Evolutionary conservation across 176 grass and related monocot species (phyloP).

Genomic region (Bolboschoenus planiculmis): DNA sequence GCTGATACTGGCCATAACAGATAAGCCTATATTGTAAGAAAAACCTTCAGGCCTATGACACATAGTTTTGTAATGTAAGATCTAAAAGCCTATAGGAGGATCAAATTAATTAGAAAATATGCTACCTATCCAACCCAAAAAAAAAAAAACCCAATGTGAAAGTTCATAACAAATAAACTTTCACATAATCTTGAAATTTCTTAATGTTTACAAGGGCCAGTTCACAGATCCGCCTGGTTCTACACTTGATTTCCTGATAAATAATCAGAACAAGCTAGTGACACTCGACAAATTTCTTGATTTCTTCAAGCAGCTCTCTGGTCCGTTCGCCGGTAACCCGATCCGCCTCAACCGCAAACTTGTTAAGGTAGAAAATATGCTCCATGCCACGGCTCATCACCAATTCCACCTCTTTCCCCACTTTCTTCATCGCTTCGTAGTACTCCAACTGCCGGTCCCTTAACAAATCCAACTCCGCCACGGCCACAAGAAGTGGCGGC

Average conservation of each 20-base stretch:
- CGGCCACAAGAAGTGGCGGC: conserved; percentile 28
- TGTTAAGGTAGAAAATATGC: conserved; percentile 41
- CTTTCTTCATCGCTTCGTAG: conserved; percentile 24
- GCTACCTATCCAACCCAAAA: not conserved
- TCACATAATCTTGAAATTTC: not conserved
- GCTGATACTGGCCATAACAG: not conserved
- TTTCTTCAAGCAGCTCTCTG: conserved; percentile 9
- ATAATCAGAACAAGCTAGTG: conserved; percentile 8
- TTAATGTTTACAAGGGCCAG: not conserved
- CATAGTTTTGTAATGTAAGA: too few relatives aligned
- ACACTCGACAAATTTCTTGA: conserved; percentile 20
- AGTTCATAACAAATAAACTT: not conserved
- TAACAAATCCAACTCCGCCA: conserved; percentile 32
- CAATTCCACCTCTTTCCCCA: conserved; percentile 15
- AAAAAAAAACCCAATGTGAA: not conserved
- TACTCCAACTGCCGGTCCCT: conserved; percentile 34
- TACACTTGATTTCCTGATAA: not conserved
- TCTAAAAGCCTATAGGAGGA: not conserved
- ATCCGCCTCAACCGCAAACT: conserved; percentile 27
- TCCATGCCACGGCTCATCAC: conserved; percentile 16
- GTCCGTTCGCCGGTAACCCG: conserved; percentile 4
- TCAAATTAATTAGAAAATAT: not conserved
- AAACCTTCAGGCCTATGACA: too few relatives aligned
- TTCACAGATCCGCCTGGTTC: not conserved
- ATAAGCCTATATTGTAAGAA: not conserved